phyloP scores from a whole-genome alignment of 2,329 filamentous ascomycete genomes.

The Talaromyces sp. region DNA sequence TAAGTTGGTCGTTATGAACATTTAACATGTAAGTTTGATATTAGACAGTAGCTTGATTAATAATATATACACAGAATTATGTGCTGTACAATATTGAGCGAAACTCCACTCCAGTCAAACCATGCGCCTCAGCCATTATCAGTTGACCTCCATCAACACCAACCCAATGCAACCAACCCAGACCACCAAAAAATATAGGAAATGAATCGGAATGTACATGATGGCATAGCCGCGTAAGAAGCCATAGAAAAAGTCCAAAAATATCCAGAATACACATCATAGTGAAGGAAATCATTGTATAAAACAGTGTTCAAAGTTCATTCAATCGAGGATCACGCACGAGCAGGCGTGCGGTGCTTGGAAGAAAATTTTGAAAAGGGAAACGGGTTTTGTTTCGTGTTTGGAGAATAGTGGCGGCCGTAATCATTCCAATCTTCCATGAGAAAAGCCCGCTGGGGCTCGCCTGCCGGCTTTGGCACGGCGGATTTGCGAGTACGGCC shows the following conservation, averaged over 20 bases:
- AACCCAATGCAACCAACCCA: slow-evolving; percentile 11
- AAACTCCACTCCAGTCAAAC: background rate
- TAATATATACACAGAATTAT: background rate
- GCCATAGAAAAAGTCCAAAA: background rate
- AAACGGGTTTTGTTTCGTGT: slow-evolving; percentile 26
- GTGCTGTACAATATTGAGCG: background rate
- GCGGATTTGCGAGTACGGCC: slow-evolving; percentile 15
- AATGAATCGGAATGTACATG: background rate
- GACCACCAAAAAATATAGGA: background rate
- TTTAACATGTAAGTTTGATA: background rate
- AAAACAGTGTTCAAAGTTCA: background rate
- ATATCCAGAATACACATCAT: slow-evolving; percentile 7
- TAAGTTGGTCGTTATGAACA: background rate
- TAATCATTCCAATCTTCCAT: slow-evolving; percentile 32
- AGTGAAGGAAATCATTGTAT: slow-evolving; percentile 11
- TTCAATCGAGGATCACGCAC: slow-evolving; percentile 2
- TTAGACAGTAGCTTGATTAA: background rate
- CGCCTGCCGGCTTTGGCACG: slow-evolving; percentile 28
- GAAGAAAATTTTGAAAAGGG: slow-evolving; percentile 27
- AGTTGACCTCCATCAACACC: slow-evolving; percentile 3
- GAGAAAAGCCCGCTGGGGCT: slow-evolving; percentile 40
- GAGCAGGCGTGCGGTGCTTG: slow-evolving; percentile 24
- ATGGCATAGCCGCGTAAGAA: background rate
- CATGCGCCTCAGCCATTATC: background rate
- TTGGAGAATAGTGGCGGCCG: slow-evolving; percentile 1